Base-by-base conservation (phyloP, 768 basidiomycete genomes). In the Cystofilobasidium capitatum region DNA sequence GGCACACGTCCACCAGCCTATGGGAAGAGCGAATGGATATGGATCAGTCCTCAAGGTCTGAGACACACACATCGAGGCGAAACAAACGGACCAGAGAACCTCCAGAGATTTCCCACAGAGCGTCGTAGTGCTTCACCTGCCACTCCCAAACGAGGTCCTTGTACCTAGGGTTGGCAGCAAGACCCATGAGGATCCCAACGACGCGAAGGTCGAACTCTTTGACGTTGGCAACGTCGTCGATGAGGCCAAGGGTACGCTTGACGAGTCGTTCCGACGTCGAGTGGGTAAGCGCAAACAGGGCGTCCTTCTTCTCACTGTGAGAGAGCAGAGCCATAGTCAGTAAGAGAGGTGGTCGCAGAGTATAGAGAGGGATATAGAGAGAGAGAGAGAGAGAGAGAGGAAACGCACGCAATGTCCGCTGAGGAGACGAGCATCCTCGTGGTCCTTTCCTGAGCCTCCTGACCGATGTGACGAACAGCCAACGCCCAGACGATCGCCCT, bases 381-480 rank as follows among this genome's bases (percentile, higher is more conserved):
- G 47, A 10, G 47, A 9, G 12, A 22, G 7, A 24, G 7, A 49
- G 20, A 49, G 47, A 7, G 47, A 8, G 22, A 22, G 12, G 47
- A 10, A 49, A 22, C 47, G 47, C 22, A 49, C 47, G 8, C 20
- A 8, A 6, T 49, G 47, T n/a, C 22, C 47, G 9, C 8, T 16
- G 47, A 10, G 20, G 47, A 49, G 47, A n/a, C 22, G 73, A 85
- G 85, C 36, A 92, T 81, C 68, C 80, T 79, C 71, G 85, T 81
- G 42, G 87, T 80, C 40, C 85, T 85, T 44, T 88, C 83, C 72
- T 86, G 93, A 73, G 93, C 92, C 35, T 78, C 79, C 36, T 77
- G 77, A 26, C 90, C 89, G 47, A 89, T 90, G 72, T 88, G 78
- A 74, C 82, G 81, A 62, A 89, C 87, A 62, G 86, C 86, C 49